phyloP scores from a whole-genome alignment of 495 filamentous ascomycete genomes.

The Hypoxylon trugodes region DNA sequence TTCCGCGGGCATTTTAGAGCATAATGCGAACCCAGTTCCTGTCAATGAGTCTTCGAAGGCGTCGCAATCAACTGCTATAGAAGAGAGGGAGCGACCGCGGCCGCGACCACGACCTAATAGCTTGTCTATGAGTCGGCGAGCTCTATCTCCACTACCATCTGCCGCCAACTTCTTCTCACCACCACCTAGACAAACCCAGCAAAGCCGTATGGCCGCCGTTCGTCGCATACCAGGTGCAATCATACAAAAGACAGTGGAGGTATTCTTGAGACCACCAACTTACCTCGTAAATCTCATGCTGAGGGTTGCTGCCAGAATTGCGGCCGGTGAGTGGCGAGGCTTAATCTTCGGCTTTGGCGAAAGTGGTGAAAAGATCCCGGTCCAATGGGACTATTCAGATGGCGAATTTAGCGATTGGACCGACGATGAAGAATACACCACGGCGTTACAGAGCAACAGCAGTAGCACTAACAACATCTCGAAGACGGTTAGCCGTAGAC shows the following conservation, averaged over 20 bases:
- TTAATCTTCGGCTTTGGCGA: slow-evolving; percentile 58
- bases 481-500: not conserved
- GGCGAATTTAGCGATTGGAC: slow-evolving; percentile 50
- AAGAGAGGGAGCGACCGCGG: slow-evolving; percentile 21
- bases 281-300: slow-evolving; percentile 80
- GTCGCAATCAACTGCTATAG: slow-evolving; percentile 24
- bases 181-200: slow-evolving; percentile 41
- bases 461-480: slow-evolving; percentile 27
- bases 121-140: slow-evolving; percentile 63
- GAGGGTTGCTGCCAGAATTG: slow-evolving; percentile 77
- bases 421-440: slow-evolving; percentile 33
- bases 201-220: slow-evolving; percentile 48
- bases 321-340: slow-evolving; percentile 67
- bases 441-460: slow-evolving; percentile 18
- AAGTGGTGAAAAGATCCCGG: slow-evolving; percentile 58
- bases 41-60: not conserved
- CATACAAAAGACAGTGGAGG: slow-evolving; percentile 75
- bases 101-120: slow-evolving; percentile 38
- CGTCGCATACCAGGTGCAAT: slow-evolving; percentile 71
- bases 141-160: slow-evolving; percentile 75
- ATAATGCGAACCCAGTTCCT: slow-evolving; percentile 1
- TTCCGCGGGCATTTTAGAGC: slow-evolving; percentile 2
- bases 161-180: slow-evolving; percentile 71
- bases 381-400: slow-evolving; percentile 64
- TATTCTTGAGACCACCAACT: slow-evolving; percentile 77